Percentiles rank a stretch among this genome's conserved stretches.
Conservation (phyloP, 305 asterid genomes). For the Solanum chacoense region DNA sequence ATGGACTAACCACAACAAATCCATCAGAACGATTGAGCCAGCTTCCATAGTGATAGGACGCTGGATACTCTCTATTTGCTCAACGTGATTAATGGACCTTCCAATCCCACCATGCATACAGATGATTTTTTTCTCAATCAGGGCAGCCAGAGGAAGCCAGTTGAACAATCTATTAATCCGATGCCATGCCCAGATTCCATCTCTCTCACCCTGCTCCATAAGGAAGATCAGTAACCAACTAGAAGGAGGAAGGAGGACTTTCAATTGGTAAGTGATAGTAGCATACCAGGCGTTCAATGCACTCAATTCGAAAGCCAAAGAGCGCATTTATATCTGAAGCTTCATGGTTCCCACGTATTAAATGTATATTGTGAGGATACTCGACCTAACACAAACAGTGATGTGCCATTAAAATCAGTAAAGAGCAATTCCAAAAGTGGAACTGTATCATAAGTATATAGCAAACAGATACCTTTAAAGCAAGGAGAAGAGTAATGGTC, state of each 20-base stretch:
- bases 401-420: neutral
- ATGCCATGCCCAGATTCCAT: slow-evolving; percentile 99
- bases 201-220: slow-evolving; percentile 91
- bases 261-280: neutral
- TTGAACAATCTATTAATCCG: slow-evolving; percentile 92
- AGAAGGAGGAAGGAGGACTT: neutral
- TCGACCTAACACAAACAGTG: neutral
- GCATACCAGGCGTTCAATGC: slow-evolving; percentile 42
- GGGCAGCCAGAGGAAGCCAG: slow-evolving; percentile 98
- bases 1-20: slow-evolving; percentile 77
- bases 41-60: slow-evolving; percentile 99
- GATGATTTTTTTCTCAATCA: slow-evolving; percentile 90
- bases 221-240: neutral
- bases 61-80: slow-evolving; percentile 93
- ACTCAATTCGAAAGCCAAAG: slow-evolving; percentile 80
- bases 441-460: neutral
- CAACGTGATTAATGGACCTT: slow-evolving; percentile 91
- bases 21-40: slow-evolving; percentile 94
- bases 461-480: slow-evolving; percentile 57
- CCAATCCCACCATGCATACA: slow-evolving; percentile 99
- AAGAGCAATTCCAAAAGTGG: neutral
- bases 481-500: slow-evolving; percentile 87
- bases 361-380: slow-evolving; percentile 71
- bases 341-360: slow-evolving; percentile 98
- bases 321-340: slow-evolving; percentile 99